Base-by-base conservation (phyloP, 805 yeast genomes). In the Candida nemodendra region DNA sequence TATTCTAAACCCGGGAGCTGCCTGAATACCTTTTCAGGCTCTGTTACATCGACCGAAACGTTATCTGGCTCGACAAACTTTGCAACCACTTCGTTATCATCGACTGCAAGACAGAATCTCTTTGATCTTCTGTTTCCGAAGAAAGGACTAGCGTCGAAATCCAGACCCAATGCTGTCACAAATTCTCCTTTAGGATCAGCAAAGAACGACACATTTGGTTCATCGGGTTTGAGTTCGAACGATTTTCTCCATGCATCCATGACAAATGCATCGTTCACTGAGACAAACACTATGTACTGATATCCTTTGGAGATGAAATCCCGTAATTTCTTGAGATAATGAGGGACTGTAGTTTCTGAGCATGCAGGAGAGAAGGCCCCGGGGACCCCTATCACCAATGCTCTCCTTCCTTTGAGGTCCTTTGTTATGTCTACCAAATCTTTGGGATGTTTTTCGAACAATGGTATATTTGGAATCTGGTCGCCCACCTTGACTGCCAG, bases 251-350 rank as follows among this genome's bases (percentile, higher is more conserved):
- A 89, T 0, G 93, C 90, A 51, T 77, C 74, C 55, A 81, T 77
- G 34, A 88, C 96, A 61, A 89, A 89, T 3, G 93, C 75, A 58
- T 89, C 96, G 62, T 89, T 89, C 33, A 86, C 95, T 14, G 93
- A 72, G 24, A 89, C 76, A 29, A 89, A 77, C 52, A 71, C 78
- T 35, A 88, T 61, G 31, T 76, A 64, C 18, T 64, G 51, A 63
- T 76, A 71, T n/a, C 95, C 95, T 63, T 83, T 81, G 19, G 68
- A 69, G 44, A 73, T 66, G 54, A 88, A 76, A 23, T 72, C 68
- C 5, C 69, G 56, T 41, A 74, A 61, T 30, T 71, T 61, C 42
- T 67, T 64, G 53, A 86, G 54, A 61, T 74, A 86, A n/a, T 85
- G 88, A 2, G 95, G 93, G 32, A 85, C 73, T 54, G 82, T 90